These are phyloP conservation scores for Metschnikowia shivogae DNA, from an alignment of 805 yeast genomes.

Conservation along the genomic window DNA sequence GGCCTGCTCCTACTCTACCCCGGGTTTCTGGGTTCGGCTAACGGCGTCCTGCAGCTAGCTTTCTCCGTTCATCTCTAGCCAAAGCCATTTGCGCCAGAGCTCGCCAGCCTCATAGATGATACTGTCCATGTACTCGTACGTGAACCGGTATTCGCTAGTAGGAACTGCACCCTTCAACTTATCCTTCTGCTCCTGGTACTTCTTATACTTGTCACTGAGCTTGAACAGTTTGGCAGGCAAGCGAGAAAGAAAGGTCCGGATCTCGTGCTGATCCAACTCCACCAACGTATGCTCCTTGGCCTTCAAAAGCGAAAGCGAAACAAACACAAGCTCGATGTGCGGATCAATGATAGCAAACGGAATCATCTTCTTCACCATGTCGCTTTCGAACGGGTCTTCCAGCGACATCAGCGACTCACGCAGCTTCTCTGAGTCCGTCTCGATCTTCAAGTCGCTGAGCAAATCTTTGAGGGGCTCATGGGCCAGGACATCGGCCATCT, in stretches of 20 bases:
- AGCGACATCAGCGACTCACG: conserved; percentile 9
- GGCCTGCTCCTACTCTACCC: too few relatives aligned
- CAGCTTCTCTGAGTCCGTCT: conserved; percentile 4
- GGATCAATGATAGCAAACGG: conserved; percentile 66
- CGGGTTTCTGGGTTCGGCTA: not conserved
- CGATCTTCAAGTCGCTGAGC: conserved; percentile 26
- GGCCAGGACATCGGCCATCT: conserved; percentile 5
- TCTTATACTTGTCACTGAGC: conserved; percentile 31
- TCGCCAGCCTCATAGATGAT: conserved; percentile 78
- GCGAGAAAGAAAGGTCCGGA: conserved; percentile 68
- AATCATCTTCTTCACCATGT: conserved; percentile 18
- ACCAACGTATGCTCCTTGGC: conserved; percentile 72
- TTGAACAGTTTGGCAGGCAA: conserved; percentile 45
- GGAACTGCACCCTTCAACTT: conserved; percentile 18
- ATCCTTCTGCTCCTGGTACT: conserved; percentile 24
- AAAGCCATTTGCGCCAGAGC: conserved; percentile 81
- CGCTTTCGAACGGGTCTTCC: conserved; percentile 9
- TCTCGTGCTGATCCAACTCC: conserved; percentile 89
- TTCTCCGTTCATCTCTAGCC: conserved; percentile 36
- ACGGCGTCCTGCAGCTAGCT: not conserved
- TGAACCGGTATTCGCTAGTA: conserved; percentile 9
- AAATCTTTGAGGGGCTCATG: conserved; percentile 29
- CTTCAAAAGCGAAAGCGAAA: conserved; percentile 73
- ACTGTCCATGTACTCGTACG: conserved; percentile 61
- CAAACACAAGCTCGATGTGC: conserved; percentile 71